These are phyloP conservation scores for Aspergillus brunneoviolaceus DNA, from an alignment of 2,329 filamentous ascomycete species.

Conservation along the genomic window DNA sequence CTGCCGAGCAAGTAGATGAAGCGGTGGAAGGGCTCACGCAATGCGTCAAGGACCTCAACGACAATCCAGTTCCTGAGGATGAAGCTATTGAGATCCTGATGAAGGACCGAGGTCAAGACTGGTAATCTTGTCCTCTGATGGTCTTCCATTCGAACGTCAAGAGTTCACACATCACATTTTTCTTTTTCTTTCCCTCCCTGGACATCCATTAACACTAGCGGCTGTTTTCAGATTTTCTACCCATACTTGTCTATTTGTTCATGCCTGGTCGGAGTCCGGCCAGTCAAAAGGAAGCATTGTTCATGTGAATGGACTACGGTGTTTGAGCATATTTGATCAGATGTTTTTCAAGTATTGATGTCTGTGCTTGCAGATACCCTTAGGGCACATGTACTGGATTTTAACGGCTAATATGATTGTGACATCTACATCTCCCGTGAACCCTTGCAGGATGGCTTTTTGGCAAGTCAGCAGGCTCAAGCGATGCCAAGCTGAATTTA, in stretches of 20 bases:
- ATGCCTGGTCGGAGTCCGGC: neutral
- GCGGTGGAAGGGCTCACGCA: constrained; percentile 76
- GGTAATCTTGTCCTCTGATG: constrained; percentile 27
- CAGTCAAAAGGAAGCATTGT: constrained; percentile 10
- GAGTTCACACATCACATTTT: constrained; percentile 12
- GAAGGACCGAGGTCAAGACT: constrained; percentile 47
- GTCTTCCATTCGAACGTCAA: constrained; percentile 1
- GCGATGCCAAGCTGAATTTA: neutral
- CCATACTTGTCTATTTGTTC: neutral
- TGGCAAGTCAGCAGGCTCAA: neutral
- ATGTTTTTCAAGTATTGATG: constrained; percentile 17
- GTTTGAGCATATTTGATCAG: constrained; percentile 8
- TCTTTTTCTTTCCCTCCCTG: neutral
- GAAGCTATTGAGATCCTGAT: constrained; percentile 47
- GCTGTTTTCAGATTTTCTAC: neutral
- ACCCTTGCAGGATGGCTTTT: neutral
- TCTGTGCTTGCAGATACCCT: constrained; percentile 27
- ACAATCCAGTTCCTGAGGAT: constrained; percentile 52
- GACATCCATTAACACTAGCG: constrained; percentile 2
- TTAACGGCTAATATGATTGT: constrained; percentile 11
- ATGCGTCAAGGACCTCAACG: constrained; percentile 76
- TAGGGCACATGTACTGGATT: constrained; percentile 22
- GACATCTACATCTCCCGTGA: neutral
- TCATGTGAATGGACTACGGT: constrained; percentile 7
- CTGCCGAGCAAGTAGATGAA: constrained; percentile 75